Base-by-base conservation (phyloP, 352 stramenopile genomes). In the Pythium phragmiticola region DNA sequence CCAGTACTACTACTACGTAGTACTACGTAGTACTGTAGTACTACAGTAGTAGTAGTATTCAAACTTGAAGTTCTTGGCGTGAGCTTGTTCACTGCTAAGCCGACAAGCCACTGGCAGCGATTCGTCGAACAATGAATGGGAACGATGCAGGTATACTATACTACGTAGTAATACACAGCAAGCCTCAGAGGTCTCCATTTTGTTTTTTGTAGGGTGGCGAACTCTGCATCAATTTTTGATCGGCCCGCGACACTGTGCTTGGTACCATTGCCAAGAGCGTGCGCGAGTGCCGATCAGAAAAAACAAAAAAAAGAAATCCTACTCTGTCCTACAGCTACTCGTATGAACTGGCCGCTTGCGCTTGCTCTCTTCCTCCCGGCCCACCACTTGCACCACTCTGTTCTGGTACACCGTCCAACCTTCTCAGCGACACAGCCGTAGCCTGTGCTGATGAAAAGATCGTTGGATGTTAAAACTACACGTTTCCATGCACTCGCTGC, bases 241-340 rank as follows among this genome's bases (percentile, higher is more conserved):
- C 50, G n/a, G 59, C 17, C 7, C 49, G 34, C 34, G 34, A 13
- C 34, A 41, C 28, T 23, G 41, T 30, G n/a, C 36, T 60, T 64
- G 63, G 63, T 69, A 65, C 63, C 63, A 60, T 57, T 52, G 63
- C 63, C 60, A 66, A 65, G 56, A 54, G n/a, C 45, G 43, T 47
- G 21, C 45, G 30, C 19, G 56, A 28, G 43, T 7, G 17, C 21
- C 45, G 56, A 34, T 45, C 33, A 33, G 26, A 50, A 50, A 51
- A 64, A 56, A 48, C 48, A 21, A 56, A 47, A 42, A 53, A 57
- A 21, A 26, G 37, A 60, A 60, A 56, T 62, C 60, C 60, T 67
- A 67, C 34, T 67, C 60, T 67, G 60, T 67, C 60, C 60, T 67
- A 67, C 33, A 64, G 16, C 43, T 50, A 50, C 43, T 56, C 16